Percentiles rank a stretch among this genome's conserved stretches.
Evolutionary conservation across 352 stramenopile genomes (phyloP).

Genomic region (Globisporangium iwayamae): DNA sequence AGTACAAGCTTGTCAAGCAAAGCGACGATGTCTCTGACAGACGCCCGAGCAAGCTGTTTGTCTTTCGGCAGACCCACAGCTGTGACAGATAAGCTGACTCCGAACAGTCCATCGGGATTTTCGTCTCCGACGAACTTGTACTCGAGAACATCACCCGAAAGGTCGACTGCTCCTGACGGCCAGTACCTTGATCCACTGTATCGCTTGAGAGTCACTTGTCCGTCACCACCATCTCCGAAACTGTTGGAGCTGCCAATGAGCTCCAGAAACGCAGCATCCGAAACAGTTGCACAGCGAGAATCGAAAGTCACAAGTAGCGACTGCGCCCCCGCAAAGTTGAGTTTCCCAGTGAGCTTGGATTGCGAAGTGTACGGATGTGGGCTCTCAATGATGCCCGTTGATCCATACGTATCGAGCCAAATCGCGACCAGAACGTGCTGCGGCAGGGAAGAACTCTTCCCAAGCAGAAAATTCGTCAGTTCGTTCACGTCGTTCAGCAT

Average conservation of each 20-base stretch:
- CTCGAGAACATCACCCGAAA: slow-evolving; percentile 58
- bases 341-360: slow-evolving; percentile 23
- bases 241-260: slow-evolving; percentile 9
- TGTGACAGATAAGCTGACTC: slow-evolving; percentile 53
- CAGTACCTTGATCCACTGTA: slow-evolving; percentile 46
- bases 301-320: slow-evolving; percentile 65
- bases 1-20: slow-evolving; percentile 29
- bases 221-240: slow-evolving; percentile 16
- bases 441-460: slow-evolving; percentile 38
- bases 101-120: slow-evolving; percentile 53
- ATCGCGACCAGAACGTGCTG: slow-evolving; percentile 59
- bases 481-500: slow-evolving; percentile 50
- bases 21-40: slow-evolving; percentile 30
- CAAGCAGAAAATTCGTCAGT: slow-evolving; percentile 60
- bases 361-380: slow-evolving; percentile 50
- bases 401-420: slow-evolving; percentile 80
- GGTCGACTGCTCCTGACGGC: slow-evolving; percentile 44
- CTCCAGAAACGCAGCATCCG: slow-evolving; percentile 22
- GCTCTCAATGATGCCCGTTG: slow-evolving; percentile 54
- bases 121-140: slow-evolving; percentile 58
- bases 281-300: slow-evolving; percentile 43
- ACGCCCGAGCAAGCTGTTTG: slow-evolving; percentile 55
- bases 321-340: slow-evolving; percentile 57
- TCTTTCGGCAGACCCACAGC: slow-evolving; percentile 59
- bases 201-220: slow-evolving; percentile 20